phyloP scores from a whole-genome alignment of 73 alveolate species.

The Paramecium caudatum region DNA sequence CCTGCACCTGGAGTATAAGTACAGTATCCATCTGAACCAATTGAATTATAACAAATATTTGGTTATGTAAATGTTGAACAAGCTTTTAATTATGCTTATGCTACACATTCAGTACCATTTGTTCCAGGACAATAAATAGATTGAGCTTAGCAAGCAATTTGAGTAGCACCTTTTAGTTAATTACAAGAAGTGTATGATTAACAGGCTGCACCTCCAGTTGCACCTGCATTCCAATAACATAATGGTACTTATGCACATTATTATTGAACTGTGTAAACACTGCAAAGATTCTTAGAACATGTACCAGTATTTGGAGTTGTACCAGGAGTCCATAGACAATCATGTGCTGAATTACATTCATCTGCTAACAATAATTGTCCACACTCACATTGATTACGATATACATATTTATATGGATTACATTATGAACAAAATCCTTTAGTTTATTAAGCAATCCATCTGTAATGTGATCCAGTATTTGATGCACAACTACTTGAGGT shows the following conservation, averaged over 20 bases:
- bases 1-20: neutral
- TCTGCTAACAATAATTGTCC: neutral
- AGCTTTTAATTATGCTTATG: neutral
- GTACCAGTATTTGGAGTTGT: neutral
- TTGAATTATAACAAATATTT: constrained; percentile 1
- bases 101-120: neutral
- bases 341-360: neutral
- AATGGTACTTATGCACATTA: neutral
- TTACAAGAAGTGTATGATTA: neutral
- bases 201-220: neutral
- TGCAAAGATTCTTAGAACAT: neutral
- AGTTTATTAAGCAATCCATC: neutral
- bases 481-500: neutral
- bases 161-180: neutral
- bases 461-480: neutral
- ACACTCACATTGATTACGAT: constrained; percentile 29
- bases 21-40: constrained; percentile 12
- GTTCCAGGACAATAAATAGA: constrained; percentile 30
- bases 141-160: neutral
- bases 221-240: constrained; percentile 2
- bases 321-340: neutral
- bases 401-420: neutral
- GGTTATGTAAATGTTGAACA: neutral
- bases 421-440: neutral
- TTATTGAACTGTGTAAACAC: neutral